A percentile compares a stretch with the other conserved stretches of the same genome.
These are phyloP conservation scores for Rhododendron kiyosumense DNA, from an alignment of 148 eudicot species.

Conservation along the genomic window DNA sequence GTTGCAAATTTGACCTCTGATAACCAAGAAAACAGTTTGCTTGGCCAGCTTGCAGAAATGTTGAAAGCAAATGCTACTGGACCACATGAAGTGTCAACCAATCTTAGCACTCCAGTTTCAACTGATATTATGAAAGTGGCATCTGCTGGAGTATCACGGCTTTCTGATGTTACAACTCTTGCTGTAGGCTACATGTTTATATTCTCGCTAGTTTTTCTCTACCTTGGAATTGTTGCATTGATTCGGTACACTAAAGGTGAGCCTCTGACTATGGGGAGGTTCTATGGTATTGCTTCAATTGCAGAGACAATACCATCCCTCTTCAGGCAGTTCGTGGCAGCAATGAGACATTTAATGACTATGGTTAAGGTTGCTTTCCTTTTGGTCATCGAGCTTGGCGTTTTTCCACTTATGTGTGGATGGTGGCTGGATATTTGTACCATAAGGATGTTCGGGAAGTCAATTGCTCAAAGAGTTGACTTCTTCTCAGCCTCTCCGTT, in stretches of 20 bases:
- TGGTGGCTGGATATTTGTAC: conserved; percentile 99
- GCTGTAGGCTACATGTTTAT: conserved; percentile 93
- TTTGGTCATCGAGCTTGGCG: conserved; percentile 91
- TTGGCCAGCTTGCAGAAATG: conserved; percentile 55
- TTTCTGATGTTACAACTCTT: conserved; percentile 91
- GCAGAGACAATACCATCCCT: conserved; percentile 85
- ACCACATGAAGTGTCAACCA: conserved; percentile 42
- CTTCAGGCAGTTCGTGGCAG: conserved; percentile 77
- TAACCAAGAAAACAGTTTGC: conserved; percentile 32
- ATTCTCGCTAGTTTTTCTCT: conserved; percentile 68
- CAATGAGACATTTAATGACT: conserved; percentile 89
- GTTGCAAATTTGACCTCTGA: conserved; percentile 72
- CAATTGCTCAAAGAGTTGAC: conserved; percentile 78
- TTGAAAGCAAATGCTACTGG: conserved; percentile 60
- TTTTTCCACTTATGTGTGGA: conserved; percentile 94
- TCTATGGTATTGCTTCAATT: conserved; percentile 75
- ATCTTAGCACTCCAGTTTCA: conserved; percentile 42
- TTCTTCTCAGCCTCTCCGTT: conserved; percentile 83
- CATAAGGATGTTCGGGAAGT: conserved; percentile 85
- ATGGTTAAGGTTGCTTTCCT: conserved; percentile 98
- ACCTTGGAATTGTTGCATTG: conserved; percentile 76
- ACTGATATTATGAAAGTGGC: conserved; percentile 57
- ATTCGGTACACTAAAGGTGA: conserved; percentile 83
- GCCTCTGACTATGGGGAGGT: conserved; percentile 85
- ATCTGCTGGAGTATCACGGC: conserved; percentile 63